Conservation (phyloP, 1,284 basidiomycete species). For the Cutaneotrichosporon sp. region DNA sequence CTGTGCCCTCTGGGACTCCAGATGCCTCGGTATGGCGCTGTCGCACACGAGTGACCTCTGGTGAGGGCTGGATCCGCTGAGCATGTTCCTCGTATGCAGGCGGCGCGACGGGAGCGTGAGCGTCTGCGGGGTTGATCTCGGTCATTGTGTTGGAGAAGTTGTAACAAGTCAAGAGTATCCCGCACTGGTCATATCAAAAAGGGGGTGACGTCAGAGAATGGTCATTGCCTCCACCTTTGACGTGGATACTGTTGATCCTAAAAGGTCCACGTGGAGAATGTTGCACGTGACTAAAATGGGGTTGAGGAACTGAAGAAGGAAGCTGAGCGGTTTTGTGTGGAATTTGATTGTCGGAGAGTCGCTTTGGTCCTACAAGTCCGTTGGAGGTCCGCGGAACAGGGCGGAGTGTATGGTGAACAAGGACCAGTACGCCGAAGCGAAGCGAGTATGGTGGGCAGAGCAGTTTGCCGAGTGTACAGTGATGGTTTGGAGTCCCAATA, state of each 20-base stretch:
- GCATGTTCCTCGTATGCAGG: not conserved
- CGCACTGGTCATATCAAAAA: no score
- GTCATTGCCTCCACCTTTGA: no score
- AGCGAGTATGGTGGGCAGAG: not conserved
- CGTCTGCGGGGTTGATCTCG: not conserved
- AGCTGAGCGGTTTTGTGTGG: no score
- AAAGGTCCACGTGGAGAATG: no score
- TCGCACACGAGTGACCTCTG: slow-evolving; percentile 1
- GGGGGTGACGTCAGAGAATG: no score
- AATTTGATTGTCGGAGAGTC: not conserved
- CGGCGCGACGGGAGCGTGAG: not conserved
- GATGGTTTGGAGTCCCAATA: not conserved
- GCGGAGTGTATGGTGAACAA: not conserved
- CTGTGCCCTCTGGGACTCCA: not conserved
- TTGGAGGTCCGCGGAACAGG: not conserved
- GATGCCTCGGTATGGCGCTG: slow-evolving; percentile 5
- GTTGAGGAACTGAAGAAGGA: no score
- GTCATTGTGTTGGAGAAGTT: not conserved
- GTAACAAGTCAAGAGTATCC: not conserved
- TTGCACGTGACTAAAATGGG: no score
- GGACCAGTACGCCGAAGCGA: not conserved
- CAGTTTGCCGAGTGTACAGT: not conserved
- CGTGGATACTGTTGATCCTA: no score
- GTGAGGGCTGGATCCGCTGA: not conserved
- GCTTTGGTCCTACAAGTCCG: not conserved